Conservation (phyloP, 169 alveolate species). For the Eimeria praecox region DNA sequence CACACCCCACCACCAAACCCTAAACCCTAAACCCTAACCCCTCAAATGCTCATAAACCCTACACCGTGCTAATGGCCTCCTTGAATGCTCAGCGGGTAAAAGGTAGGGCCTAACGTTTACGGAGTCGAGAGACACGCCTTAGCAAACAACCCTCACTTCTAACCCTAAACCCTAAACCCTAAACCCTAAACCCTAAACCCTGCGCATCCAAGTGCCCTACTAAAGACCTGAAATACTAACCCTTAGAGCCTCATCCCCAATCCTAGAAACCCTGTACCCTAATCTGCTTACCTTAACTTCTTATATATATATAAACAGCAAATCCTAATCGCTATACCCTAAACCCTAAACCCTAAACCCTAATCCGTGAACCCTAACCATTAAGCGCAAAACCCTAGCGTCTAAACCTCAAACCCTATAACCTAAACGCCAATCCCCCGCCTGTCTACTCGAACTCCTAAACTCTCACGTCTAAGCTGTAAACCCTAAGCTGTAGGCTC, state of each 20-base stretch:
- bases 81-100: background rate
- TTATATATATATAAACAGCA: background rate
- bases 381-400: background rate
- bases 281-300: background rate
- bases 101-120: background rate
- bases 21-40: background rate
- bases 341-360: background rate
- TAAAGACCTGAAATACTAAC: background rate
- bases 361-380: background rate
- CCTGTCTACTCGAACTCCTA: background rate
- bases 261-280: background rate
- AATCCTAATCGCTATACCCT: background rate
- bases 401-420: background rate
- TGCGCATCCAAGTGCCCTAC: background rate
- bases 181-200: constrained; percentile 1
- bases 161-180: background rate
- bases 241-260: background rate
- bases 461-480: background rate
- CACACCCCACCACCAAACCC: background rate
- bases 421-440: background rate
- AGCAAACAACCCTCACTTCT: background rate
- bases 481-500: background rate
- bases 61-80: background rate
- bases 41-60: background rate
- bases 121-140: background rate